Base-by-base conservation (phyloP, 768 basidiomycete genomes). In the Auriscalpium vulgare region DNA sequence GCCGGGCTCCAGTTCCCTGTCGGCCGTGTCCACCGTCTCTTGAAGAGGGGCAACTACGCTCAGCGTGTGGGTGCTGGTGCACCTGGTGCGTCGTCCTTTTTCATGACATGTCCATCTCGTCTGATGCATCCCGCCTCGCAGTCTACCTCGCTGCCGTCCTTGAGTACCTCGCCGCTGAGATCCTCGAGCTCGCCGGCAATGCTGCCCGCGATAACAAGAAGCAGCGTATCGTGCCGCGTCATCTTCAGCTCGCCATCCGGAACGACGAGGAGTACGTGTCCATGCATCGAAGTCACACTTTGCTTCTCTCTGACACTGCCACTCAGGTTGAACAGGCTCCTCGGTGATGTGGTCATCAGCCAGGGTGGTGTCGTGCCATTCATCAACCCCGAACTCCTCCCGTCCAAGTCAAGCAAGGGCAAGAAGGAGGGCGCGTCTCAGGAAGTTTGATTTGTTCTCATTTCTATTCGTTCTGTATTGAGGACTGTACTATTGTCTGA, bases 161-260 rank as follows among this genome's bases (percentile, higher is more conserved):
- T 56, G 91, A 92, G 73, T 91, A 94, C 69, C 87, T 93, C 59
- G 86, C 90, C 57, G 91, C 91, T 46, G 91, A 94, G 72, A 92
- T 94, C 70, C 85, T 93, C 62, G 91, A 94, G 71, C 79, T 94
- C 36, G 91, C 91, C 59, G 91, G 91, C 38, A 87, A 88, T 62
- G 88, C 88, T 16, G 88, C 84, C 34, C 80, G 84, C 59, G 84
- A 83, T 69, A 85, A 85, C 77, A 85, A 88, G 80, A 88, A 92
- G 78, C 85, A 88, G 62, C 91, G 92, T 85, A 93, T 94, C 65
- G 88, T 93, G 34, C 92, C 91, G 54, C 84, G 92, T 65, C 92
- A 95, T 73, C 72, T 94, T 45, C 92, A 95, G 67, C 83, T 94
- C 57, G 91, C 92, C 62, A 91, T 94, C 72, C 81, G 91, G 63